Evolutionary conservation across 257 asterid genomes (phyloP), one percentile per base, ranked within the genome.

Genomic region (Eucommia ulmoides): DNA sequence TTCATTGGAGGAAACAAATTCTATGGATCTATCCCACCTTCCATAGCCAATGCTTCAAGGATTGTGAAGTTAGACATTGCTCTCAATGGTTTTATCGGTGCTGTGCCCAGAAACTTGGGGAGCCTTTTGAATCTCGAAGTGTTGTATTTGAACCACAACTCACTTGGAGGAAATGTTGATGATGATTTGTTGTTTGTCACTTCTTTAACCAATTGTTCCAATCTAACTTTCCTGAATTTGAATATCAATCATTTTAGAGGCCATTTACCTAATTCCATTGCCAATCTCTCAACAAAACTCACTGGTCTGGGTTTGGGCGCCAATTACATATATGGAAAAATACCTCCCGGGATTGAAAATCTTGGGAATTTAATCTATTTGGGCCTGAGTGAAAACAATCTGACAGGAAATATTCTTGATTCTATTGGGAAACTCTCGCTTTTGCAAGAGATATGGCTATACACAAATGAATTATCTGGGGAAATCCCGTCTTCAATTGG

Each of bases 401-500:
- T 65, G 50, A 65, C 50, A 22, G 63, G 67, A 22, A 54, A 21
- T 18, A 60, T 65, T 33, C 67, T 63, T 7, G 15, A 1, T 18
- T 51, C 14, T 2, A 45, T 60, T 54, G 67, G 63, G 2, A 19
- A 66, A 18, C 59, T 66, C 41, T 24, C 21, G 6, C 49, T 41
- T n/a, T 20, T 59, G 15, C 56, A 23, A 8, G 2, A 16, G 22
- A 23, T 59, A 19, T 62, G 60, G 49, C 60, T 66, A 11, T 20
- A 54, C 3, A 7, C 6, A 49, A 66, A 66, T 41, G 51, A 48
- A 38, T 60, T 66, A 6, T 60, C 55, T 0, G 41, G 63, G 18
- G 50, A 23, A 33, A 60, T 66, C 22, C 63, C 67, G 1, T 38
- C 41, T 7, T 45, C 67, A 33, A 24, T 60, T 1, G 72, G 72